Conservation (phyloP, 352 stramenopile genomes). For the Pythium brachiatum region DNA sequence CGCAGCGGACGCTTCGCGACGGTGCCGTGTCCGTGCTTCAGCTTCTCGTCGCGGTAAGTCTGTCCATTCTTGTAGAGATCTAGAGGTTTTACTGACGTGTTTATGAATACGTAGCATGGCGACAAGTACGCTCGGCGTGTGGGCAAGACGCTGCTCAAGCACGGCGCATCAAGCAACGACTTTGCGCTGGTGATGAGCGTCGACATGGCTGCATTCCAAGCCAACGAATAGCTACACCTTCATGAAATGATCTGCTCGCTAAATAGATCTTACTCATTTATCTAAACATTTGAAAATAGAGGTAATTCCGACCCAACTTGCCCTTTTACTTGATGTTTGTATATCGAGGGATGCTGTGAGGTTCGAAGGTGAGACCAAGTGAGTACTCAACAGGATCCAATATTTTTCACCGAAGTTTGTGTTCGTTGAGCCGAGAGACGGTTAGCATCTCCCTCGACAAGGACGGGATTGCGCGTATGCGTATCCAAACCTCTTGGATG, state of each 20-base stretch:
- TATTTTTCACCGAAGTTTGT: constrained; percentile 27
- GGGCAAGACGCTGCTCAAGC: constrained; percentile 35
- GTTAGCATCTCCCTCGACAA: constrained; percentile 95
- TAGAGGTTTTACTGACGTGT: neutral
- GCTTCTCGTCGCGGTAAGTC: constrained; percentile 22
- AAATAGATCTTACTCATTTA: neutral
- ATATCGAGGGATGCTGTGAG: neutral
- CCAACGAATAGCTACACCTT: constrained; percentile 3
- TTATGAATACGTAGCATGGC: constrained; percentile 9
- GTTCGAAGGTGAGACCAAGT: constrained; percentile 37
- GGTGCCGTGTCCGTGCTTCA: constrained; percentile 28
- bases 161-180: constrained; percentile 12
- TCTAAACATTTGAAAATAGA: constrained; percentile 21
- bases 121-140: constrained; percentile 31
- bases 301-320: neutral
- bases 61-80: neutral
- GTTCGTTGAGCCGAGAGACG: constrained; percentile 94
- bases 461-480: constrained; percentile 86
- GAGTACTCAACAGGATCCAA: constrained; percentile 21
- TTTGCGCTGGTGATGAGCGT: constrained; percentile 26
- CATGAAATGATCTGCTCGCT: neutral
- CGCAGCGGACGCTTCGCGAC: constrained; percentile 4
- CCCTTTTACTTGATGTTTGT: constrained; percentile 16
- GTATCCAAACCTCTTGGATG: constrained; percentile 81
- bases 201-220: constrained; percentile 29